Evolutionary conservation across 352 stramenopile genomes (phyloP).

Genomic region (Phytophthora niederhauseri): DNA sequence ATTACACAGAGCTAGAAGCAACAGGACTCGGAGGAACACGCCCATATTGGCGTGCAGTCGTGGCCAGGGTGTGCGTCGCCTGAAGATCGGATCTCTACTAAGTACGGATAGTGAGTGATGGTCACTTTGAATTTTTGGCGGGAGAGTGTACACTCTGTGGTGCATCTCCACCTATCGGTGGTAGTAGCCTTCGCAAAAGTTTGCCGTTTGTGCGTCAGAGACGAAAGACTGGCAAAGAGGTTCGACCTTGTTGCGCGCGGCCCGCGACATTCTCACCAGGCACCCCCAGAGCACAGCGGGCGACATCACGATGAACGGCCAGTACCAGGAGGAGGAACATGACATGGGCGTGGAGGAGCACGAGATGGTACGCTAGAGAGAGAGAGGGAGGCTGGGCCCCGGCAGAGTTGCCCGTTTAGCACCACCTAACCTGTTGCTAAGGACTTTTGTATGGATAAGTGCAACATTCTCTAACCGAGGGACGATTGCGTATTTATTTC

Average conservation of each 20-base stretch:
- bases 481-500: slow-evolving; percentile 15
- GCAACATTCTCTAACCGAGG: slow-evolving; percentile 12
- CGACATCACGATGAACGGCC: slow-evolving; percentile 26
- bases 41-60: background rate
- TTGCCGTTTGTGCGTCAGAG: slow-evolving; percentile 4
- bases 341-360: slow-evolving; percentile 44
- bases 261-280: background rate
- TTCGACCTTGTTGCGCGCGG: background rate
- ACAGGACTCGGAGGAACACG: background rate
- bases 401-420: background rate
- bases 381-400: background rate
- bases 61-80: too few species aligned
- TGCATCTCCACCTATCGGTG: background rate
- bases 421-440: background rate
- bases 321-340: slow-evolving; percentile 59
- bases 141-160: slow-evolving; percentile 21
- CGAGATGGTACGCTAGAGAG: slow-evolving; percentile 39
- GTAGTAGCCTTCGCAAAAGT: background rate
- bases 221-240: background rate
- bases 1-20: slow-evolving; percentile 1
- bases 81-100: slow-evolving; percentile 20
- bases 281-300: background rate
- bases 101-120: slow-evolving; percentile 20
- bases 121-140: slow-evolving; percentile 19
- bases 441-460: slow-evolving; percentile 33